A percentile compares a stretch with the other conserved stretches of the same genome.
phyloP scores from a whole-genome alignment of 208 protist genomes.

The Acanthamoeba healyi region DNA sequence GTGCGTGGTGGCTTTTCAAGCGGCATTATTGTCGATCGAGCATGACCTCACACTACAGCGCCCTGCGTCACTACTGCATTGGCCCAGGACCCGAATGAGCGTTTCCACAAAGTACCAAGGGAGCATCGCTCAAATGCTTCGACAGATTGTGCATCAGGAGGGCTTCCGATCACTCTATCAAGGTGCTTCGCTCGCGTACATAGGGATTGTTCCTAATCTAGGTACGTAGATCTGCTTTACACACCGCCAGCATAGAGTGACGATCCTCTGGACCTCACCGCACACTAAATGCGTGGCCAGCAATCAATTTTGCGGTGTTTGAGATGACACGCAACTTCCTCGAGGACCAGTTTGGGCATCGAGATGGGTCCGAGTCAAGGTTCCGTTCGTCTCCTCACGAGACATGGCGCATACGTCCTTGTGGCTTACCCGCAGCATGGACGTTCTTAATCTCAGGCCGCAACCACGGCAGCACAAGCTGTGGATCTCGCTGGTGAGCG shows the following conservation, averaged over 20 bases:
- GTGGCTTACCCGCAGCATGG: no score
- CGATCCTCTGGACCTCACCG: neutral
- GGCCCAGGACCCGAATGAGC: neutral
- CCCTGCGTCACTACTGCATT: no score
- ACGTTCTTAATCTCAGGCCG: no score
- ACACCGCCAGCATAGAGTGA: neutral
- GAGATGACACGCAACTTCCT: neutral
- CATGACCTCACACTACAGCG: no score
- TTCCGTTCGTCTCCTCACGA: no score
- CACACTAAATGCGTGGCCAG: neutral
- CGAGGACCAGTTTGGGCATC: no score
- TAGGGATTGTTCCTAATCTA: neutral
- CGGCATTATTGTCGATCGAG: no score
- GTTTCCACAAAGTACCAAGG: neutral
- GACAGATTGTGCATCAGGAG: neutral
- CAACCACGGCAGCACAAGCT: neutral
- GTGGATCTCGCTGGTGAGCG: neutral
- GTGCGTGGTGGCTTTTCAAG: no score
- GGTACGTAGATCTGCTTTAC: neutral
- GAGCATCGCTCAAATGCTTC: neutral
- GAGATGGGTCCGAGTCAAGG: no score
- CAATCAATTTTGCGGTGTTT: neutral
- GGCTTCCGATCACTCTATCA: neutral
- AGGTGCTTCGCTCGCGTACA: neutral
- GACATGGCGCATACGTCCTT: no score